Evolutionary conservation across 2,329 filamentous ascomycete species (phyloP).

Genomic region (Xylaria sp.): DNA sequence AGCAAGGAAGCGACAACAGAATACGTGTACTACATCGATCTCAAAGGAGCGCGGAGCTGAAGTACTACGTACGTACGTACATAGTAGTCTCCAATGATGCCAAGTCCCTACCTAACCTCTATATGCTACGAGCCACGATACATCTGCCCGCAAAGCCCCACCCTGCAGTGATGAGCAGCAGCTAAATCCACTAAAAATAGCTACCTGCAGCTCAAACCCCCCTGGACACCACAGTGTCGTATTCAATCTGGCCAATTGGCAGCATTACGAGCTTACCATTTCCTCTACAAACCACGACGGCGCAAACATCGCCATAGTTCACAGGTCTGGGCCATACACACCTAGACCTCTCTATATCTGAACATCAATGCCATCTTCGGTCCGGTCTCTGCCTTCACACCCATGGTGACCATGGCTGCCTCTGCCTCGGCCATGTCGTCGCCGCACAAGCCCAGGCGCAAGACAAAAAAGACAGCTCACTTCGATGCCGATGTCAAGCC

Average conservation of each 20-base stretch:
- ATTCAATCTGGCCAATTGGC: neutral
- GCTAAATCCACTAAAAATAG: slow-evolving; percentile 10
- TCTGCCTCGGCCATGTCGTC: slow-evolving; percentile 59
- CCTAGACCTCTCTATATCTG: neutral
- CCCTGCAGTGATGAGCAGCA: neutral
- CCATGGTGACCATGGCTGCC: slow-evolving; percentile 58
- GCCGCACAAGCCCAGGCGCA: slow-evolving; percentile 70
- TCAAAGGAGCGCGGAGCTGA: slow-evolving; percentile 3
- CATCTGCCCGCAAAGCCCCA: neutral
- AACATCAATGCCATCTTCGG: slow-evolving; percentile 35
- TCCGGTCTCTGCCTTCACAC: slow-evolving; percentile 19
- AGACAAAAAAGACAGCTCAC: slow-evolving; percentile 61
- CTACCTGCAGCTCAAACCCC: neutral
- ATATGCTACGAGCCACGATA: neutral
- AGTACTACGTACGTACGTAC: neutral
- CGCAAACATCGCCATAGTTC: slow-evolving; percentile 2
- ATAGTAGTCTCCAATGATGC: slow-evolving; percentile 1
- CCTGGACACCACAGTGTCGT: neutral
- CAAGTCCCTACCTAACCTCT: neutral
- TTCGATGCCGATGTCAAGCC: slow-evolving; percentile 53
- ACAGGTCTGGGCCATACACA: neutral
- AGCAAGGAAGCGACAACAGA: neutral
- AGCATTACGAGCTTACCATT: neutral
- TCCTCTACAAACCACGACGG: neutral
- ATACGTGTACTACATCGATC: neutral